Conservation (phyloP, 2,329 filamentous ascomycete genomes). For the Colletotrichum sansevieriae region DNA sequence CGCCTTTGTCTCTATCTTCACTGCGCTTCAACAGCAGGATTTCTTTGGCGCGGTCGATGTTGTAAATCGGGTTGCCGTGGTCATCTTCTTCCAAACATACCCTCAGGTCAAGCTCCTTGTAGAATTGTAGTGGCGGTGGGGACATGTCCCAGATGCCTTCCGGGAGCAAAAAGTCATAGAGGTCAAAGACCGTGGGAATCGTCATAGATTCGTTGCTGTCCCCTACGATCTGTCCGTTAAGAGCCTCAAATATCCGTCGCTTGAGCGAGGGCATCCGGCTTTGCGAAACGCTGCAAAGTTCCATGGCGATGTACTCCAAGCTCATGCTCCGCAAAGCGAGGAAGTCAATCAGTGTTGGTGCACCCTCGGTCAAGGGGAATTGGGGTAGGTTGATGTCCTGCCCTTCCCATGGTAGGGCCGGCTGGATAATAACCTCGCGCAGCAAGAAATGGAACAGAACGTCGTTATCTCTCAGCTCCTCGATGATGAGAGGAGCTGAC, state of each 20-base stretch:
- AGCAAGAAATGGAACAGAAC: slow-evolving; percentile 84
- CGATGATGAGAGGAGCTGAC: slow-evolving; percentile 79
- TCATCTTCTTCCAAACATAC: slow-evolving; percentile 73
- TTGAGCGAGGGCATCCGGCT: slow-evolving; percentile 78
- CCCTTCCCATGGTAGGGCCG: slow-evolving; percentile 81
- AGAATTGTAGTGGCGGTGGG: slow-evolving; percentile 68
- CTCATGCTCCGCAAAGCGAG: slow-evolving; percentile 81
- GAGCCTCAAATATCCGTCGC: slow-evolving; percentile 74
- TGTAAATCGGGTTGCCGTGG: slow-evolving; percentile 71
- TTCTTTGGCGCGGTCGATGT: slow-evolving; percentile 79
- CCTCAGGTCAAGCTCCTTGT: slow-evolving; percentile 76
- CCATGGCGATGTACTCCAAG: slow-evolving; percentile 87
- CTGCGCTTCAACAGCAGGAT: slow-evolving; percentile 78
- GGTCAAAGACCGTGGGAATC: slow-evolving; percentile 86
- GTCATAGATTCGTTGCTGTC: slow-evolving; percentile 74
- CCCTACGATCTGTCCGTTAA: slow-evolving; percentile 81
- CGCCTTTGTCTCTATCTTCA: slow-evolving; percentile 66
- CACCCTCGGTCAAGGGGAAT: slow-evolving; percentile 78
- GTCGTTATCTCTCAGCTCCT: slow-evolving; percentile 83
- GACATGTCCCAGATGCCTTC: slow-evolving; percentile 64
- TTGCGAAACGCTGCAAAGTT: slow-evolving; percentile 83
- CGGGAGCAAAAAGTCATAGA: slow-evolving; percentile 86
- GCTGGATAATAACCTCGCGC: slow-evolving; percentile 77
- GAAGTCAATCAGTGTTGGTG: slow-evolving; percentile 80
- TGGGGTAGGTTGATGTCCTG: slow-evolving; percentile 69